phyloP scores from a whole-genome alignment of 192 early-diverging fungal species.

The Obelidium mucronatum region DNA sequence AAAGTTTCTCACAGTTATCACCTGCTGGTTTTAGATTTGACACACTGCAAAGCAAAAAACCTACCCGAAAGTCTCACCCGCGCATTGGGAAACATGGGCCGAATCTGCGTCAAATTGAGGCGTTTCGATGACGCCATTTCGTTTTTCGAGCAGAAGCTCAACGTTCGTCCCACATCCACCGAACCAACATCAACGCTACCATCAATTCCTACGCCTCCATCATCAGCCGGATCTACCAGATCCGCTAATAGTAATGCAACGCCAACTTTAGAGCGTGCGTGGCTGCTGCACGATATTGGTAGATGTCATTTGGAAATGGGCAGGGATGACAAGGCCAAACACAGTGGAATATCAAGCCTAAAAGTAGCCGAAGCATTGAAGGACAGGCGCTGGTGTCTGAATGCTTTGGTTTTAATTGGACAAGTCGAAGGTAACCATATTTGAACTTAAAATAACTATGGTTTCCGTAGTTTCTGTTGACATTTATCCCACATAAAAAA shows the following conservation, averaged over 20 bases:
- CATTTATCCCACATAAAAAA: neutral
- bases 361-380: conserved; percentile 15
- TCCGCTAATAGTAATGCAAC: neutral
- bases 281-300: conserved; percentile 42
- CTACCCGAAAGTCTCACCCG: conserved; percentile 13
- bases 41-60: conserved; percentile 9
- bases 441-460: neutral
- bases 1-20: neutral
- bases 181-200: neutral
- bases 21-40: conserved; percentile 19
- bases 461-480: conserved; percentile 3
- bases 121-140: conserved; percentile 37
- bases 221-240: neutral
- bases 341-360: conserved; percentile 17
- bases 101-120: conserved; percentile 32
- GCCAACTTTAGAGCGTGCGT: conserved; percentile 26
- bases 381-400: conserved; percentile 34
- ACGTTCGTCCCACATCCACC: neutral
- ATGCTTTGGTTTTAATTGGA: conserved; percentile 36
- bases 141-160: conserved; percentile 31
- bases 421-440: conserved; percentile 33
- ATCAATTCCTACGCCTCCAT: neutral
- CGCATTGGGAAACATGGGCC: conserved; percentile 38
- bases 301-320: conserved; percentile 40
- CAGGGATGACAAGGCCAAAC: conserved; percentile 12